Evolutionary conservation across 345 rosid genomes (phyloP).

Genomic region (Aquilaria malaccensis): DNA sequence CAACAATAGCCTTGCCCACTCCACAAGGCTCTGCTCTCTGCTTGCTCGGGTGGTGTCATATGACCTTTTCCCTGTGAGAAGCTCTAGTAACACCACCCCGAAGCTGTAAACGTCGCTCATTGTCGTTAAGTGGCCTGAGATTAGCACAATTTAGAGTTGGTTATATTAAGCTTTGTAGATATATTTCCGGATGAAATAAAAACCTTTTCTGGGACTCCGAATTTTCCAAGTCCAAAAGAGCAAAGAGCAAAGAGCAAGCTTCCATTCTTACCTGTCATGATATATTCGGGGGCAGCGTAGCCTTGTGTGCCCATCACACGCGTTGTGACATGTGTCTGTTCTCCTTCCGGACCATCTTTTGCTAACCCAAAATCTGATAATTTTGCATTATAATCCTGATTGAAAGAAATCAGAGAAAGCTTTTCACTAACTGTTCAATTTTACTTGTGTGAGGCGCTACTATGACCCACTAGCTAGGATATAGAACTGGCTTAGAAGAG

Average conservation of each 20-base stretch:
- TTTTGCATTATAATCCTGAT: conserved; percentile 44
- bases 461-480: no score
- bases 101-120: conserved; percentile 73
- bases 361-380: conserved; percentile 60
- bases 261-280: conserved; percentile 39
- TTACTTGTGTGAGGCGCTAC: no score
- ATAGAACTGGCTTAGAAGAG: no score
- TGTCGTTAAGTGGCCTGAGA: conserved; percentile 69
- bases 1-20: conserved; percentile 55
- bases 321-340: conserved; percentile 37
- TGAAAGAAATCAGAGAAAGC: background rate
- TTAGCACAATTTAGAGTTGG: conserved; percentile 1
- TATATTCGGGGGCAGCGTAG: conserved; percentile 57
- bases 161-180: background rate
- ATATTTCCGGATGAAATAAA: background rate
- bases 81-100: conserved; percentile 66
- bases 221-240: no score
- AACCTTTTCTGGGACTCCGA: background rate
- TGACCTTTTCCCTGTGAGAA: conserved; percentile 51
- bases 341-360: conserved; percentile 57
- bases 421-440: no score
- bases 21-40: conserved; percentile 48
- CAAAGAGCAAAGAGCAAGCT: no score
- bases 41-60: conserved; percentile 44
- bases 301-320: conserved; percentile 59